A percentile compares a stretch with the other conserved stretches of the same genome.
phyloP scores from a whole-genome alignment of 2,329 filamentous ascomycete species.

The Cercospora zeina region DNA sequence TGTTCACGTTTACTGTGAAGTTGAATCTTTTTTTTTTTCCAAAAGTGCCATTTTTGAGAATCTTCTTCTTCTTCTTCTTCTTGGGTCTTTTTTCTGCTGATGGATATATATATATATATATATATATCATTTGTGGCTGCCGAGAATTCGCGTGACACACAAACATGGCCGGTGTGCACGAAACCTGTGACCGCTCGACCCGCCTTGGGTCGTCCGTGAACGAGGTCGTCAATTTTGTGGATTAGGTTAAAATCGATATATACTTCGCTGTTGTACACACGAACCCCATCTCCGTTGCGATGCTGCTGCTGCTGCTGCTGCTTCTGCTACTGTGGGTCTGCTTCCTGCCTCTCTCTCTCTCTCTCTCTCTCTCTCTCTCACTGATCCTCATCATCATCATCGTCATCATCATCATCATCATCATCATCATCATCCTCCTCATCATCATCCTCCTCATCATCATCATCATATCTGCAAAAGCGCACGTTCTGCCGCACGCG shows the following conservation, averaged over 20 bases:
- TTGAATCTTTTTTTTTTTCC: not conserved
- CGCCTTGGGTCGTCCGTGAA: too few species aligned
- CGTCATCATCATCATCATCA: not conserved
- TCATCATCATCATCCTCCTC: not conserved
- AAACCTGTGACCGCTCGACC: not conserved
- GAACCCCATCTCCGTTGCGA: not conserved
- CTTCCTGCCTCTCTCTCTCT: not conserved
- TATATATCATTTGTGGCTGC: too few species aligned
- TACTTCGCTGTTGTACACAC: not conserved
- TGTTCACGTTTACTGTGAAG: constrained; percentile 22
- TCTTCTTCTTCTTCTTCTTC: not conserved
- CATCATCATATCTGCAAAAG: constrained; percentile 6
- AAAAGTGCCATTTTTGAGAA: too few species aligned
- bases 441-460: not conserved
- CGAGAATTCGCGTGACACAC: too few species aligned
- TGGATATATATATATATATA: too few species aligned
- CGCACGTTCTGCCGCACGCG: constrained; percentile 13
- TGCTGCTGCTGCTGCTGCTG: too few species aligned
- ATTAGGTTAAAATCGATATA: constrained; percentile 1
- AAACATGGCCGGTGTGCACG: too few species aligned
- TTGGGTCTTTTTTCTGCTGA: too few species aligned
- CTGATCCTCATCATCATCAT: not conserved
- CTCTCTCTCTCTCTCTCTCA: too few species aligned
- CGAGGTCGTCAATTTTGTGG: not conserved
- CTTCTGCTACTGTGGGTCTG: not conserved